Evolutionary conservation across 2,329 filamentous ascomycete species (phyloP).

Genomic region (Aspergillus caelatus): DNA sequence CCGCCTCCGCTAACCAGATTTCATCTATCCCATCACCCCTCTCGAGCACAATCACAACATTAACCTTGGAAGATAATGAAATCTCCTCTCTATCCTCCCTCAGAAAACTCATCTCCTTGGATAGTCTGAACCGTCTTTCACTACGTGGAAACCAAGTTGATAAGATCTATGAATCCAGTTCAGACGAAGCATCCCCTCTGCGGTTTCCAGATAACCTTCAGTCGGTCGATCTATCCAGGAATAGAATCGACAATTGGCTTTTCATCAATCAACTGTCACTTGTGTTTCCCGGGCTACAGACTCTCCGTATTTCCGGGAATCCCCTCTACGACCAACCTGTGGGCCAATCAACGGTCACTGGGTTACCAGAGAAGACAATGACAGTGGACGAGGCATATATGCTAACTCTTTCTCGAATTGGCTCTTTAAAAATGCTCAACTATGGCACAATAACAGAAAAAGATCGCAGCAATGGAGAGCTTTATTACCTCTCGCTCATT

Average conservation of each 20-base stretch:
- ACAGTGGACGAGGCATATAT: conserved; percentile 81
- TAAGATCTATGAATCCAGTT: conserved; percentile 39
- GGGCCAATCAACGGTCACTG: conserved; percentile 38
- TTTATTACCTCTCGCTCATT: conserved; percentile 89
- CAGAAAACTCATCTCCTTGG: conserved; percentile 56
- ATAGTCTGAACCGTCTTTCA: conserved; percentile 52
- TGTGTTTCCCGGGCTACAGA: conserved; percentile 72
- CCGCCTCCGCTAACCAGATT: conserved; percentile 42
- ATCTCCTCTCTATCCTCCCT: conserved; percentile 42
- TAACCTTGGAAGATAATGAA: conserved; percentile 55
- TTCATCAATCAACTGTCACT: conserved; percentile 71
- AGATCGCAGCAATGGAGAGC: conserved; percentile 84
- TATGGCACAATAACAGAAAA: conserved; percentile 65
- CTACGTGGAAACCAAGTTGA: conserved; percentile 78
- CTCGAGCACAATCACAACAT: conserved; percentile 41
- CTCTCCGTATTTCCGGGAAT: conserved; percentile 81
- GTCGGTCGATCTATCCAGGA: conserved; percentile 75
- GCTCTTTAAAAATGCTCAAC: conserved; percentile 64
- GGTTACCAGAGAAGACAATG: conserved; percentile 43
- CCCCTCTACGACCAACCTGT: conserved; percentile 69
- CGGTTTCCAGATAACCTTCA: conserved; percentile 59
- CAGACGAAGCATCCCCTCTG: conserved; percentile 38
- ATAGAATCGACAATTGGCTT: conserved; percentile 68
- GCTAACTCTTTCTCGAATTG: conserved; percentile 78
- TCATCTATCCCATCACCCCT: conserved; percentile 32